Conservation (phyloP, 2,329 filamentous ascomycete species). For the Neonectria ditissima region DNA sequence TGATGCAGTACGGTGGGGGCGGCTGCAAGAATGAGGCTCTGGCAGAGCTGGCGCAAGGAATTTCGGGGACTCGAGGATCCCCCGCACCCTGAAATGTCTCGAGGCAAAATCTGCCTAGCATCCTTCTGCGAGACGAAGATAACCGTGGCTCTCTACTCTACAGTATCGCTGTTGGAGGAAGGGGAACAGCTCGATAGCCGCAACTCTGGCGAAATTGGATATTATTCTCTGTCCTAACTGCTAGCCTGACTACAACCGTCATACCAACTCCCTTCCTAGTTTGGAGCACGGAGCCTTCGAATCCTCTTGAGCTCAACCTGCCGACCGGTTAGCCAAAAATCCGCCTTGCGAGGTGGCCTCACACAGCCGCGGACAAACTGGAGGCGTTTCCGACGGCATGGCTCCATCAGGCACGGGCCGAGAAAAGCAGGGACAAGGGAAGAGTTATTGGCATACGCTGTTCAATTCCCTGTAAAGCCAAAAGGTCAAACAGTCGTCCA, state of each 20-base stretch:
- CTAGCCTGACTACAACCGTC: background rate
- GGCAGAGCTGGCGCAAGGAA: background rate
- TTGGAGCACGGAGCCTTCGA: background rate
- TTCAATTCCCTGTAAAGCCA: conserved; percentile 8
- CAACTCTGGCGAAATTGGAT: background rate
- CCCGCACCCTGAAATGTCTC: background rate
- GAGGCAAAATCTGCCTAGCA: background rate
- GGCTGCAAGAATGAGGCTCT: conserved; percentile 6
- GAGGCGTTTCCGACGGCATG: background rate
- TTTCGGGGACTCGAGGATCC: conserved; percentile 5
- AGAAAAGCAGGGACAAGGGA: background rate
- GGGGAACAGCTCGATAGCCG: too few species aligned
- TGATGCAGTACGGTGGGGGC: background rate
- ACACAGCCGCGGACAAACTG: background rate
- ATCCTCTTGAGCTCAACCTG: background rate
- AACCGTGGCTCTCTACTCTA: too few species aligned
- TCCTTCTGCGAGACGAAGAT: background rate
- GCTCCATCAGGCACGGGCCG: background rate
- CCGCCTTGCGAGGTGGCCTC: background rate
- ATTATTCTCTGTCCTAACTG: background rate
- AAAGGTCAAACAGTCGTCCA: conserved; percentile 10
- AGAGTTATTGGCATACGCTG: background rate
- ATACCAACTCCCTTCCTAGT: too few species aligned
- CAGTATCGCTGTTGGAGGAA: too few species aligned
- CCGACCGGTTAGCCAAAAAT: background rate